Conservation (phyloP, 2,329 filamentous ascomycete species). For the Microdochium paspali region DNA sequence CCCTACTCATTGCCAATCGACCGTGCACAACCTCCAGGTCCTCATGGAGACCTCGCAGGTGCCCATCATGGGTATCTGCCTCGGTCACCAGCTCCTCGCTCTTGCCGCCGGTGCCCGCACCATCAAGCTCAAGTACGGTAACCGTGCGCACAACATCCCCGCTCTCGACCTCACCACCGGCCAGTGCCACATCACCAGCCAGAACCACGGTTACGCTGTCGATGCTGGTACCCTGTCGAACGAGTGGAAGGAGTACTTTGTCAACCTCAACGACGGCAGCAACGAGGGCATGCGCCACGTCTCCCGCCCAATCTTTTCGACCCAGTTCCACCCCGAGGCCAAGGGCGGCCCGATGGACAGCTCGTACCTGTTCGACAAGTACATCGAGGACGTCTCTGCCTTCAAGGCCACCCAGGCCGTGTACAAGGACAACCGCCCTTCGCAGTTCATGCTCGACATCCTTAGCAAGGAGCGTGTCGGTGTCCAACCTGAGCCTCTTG, state of each 20-base stretch:
- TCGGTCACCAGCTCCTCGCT: slow-evolving; percentile 92
- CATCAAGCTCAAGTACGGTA: slow-evolving; percentile 98
- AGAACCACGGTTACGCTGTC: slow-evolving; percentile 97
- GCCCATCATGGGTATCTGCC: slow-evolving; percentile 95
- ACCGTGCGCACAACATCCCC: slow-evolving; percentile 97
- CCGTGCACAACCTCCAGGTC: slow-evolving; percentile 83
- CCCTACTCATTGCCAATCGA: slow-evolving; percentile 91
- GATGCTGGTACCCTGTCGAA: slow-evolving; percentile 71
- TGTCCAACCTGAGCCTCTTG: slow-evolving; percentile 61
- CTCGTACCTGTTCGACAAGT: slow-evolving; percentile 93
- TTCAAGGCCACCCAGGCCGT: slow-evolving; percentile 79
- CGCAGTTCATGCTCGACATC: slow-evolving; percentile 80
- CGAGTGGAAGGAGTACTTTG: slow-evolving; percentile 97
- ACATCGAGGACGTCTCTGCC: slow-evolving; percentile 77
- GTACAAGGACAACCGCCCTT: slow-evolving; percentile 80
- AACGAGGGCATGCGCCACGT: slow-evolving; percentile 97
- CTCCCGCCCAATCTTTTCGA: slow-evolving; percentile 92
- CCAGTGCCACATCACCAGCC: slow-evolving; percentile 95
- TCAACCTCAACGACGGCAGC: slow-evolving; percentile 94
- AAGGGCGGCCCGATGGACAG: slow-evolving; percentile 96
- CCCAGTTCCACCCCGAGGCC: slow-evolving; percentile 97
- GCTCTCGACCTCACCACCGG: slow-evolving; percentile 90
- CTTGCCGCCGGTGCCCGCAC: slow-evolving; percentile 82
- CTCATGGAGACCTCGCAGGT: slow-evolving; percentile 87
- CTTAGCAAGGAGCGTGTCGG: slow-evolving; percentile 91